These are phyloP conservation scores for Epichloe elymi DNA, from an alignment of 2,329 filamentous ascomycete species.

Conservation along the genomic window DNA sequence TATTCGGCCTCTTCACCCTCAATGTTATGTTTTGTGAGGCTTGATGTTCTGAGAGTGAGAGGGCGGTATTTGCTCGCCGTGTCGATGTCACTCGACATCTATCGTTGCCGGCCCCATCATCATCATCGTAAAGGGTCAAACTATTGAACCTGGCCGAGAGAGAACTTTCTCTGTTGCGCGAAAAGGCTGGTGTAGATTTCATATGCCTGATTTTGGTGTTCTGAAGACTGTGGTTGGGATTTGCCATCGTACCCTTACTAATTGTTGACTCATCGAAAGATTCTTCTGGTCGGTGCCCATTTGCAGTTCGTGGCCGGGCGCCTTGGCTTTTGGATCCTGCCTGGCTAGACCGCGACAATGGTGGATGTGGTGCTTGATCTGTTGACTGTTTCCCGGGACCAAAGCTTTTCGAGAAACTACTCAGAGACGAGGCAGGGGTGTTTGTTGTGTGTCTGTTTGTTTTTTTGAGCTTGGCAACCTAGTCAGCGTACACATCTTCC, in stretches of 20 bases:
- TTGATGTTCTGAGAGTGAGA: conserved; percentile 11
- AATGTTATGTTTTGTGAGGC: conserved; percentile 10
- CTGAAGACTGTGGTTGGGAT: conserved; percentile 6
- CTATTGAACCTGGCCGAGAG: conserved; percentile 23
- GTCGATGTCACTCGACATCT: conserved; percentile 35
- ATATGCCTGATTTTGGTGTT: conserved; percentile 14
- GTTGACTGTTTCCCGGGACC: conserved; percentile 37
- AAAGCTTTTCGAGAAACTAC: conserved; percentile 43
- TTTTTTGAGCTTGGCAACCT: conserved; percentile 19
- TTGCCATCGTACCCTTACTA: conserved; percentile 23
- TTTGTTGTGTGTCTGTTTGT: conserved; percentile 26
- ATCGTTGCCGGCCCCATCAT: conserved; percentile 6
- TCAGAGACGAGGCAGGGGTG: conserved; percentile 17
- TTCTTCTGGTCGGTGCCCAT: conserved; percentile 27
- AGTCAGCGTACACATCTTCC: not conserved
- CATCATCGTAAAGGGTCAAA: conserved; percentile 25
- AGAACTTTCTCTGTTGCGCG: conserved; percentile 31
- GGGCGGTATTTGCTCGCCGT: conserved; percentile 11
- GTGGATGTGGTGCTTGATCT: conserved; percentile 39
- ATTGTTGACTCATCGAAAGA: conserved; percentile 20
- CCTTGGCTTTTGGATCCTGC: conserved; percentile 27
- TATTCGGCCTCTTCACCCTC: conserved; percentile 3
- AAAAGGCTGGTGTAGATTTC: conserved; percentile 15
- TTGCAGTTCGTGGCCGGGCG: conserved; percentile 24
- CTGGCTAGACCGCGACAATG: conserved; percentile 36